Conservation (phyloP, 257 asterid species). For the Fraxinus excelsior region DNA sequence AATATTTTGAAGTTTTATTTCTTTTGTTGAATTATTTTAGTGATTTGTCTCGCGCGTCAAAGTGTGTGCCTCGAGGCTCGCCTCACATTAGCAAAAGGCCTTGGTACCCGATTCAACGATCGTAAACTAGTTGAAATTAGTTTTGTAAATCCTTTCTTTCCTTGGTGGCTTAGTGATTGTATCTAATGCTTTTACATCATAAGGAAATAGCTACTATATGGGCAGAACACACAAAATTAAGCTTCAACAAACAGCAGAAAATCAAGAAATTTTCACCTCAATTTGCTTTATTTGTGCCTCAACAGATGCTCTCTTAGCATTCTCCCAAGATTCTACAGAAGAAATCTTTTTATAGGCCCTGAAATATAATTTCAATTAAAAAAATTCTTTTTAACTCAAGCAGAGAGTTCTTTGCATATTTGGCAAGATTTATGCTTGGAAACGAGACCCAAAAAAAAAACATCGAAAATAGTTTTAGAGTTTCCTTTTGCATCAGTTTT, state of each 20-base stretch:
- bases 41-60: too few relatives aligned
- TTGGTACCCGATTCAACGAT: not conserved
- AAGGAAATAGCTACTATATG: not conserved
- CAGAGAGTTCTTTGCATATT: not conserved
- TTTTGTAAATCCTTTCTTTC: not conserved
- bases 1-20: too few relatives aligned
- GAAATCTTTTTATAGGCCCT: conserved; percentile 56
- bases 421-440: not conserved
- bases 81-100: too few relatives aligned
- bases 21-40: too few relatives aligned
- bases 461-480: not conserved
- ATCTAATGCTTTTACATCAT: not conserved
- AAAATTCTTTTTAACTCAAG: not conserved
- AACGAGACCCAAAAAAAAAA: not conserved
- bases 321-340: conserved; percentile 61
- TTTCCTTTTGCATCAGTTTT: not conserved
- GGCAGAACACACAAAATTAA: not conserved
- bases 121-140: not conserved
- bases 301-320: conserved; percentile 40
- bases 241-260: not conserved
- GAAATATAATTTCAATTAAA: conserved; percentile 14
- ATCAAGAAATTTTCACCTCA: conserved; percentile 40
- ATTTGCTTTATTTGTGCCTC: conserved; percentile 53
- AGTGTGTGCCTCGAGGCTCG: too few relatives aligned
- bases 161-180: not conserved